Conservation (phyloP, 1,139 yeast species). For the Scheffersomyces stambukii region DNA sequence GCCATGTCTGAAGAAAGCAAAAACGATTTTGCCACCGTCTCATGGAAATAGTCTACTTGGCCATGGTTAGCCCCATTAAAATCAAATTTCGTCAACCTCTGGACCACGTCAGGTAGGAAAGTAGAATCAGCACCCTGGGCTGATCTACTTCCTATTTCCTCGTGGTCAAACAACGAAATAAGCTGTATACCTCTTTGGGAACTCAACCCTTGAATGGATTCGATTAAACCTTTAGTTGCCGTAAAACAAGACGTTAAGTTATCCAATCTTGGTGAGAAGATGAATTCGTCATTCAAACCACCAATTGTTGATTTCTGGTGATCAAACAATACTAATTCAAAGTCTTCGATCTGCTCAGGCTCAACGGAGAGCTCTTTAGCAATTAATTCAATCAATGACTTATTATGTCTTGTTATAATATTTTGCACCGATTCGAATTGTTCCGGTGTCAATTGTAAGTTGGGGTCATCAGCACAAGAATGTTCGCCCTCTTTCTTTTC, state of each 20-base stretch:
- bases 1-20: conserved; percentile 94
- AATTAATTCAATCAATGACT: conserved; percentile 61
- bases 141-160: conserved; percentile 88
- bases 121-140: conserved; percentile 98
- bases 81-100: conserved; percentile 53
- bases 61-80: conserved; percentile 17
- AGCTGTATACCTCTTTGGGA: conserved; percentile 59
- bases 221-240: conserved; percentile 67
- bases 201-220: conserved; percentile 37
- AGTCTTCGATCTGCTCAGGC: conserved; percentile 66
- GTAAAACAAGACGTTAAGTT: conserved; percentile 85
- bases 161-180: conserved; percentile 87
- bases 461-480: conserved; percentile 45
- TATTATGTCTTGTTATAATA: conserved; percentile 72
- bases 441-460: conserved; percentile 40
- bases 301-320: conserved; percentile 80
- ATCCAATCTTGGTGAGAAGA: conserved; percentile 91
- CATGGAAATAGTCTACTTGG: conserved; percentile 36
- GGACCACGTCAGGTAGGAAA: conserved; percentile 73
- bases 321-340: conserved; percentile 85
- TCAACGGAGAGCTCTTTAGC: conserved; percentile 59
- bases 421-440: conserved; percentile 64
- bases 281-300: conserved; percentile 85
- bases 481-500: conserved; percentile 13
- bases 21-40: conserved; percentile 78